Conservation (phyloP, 73 alveolate genomes). For the Tetrahymena thermophila region DNA sequence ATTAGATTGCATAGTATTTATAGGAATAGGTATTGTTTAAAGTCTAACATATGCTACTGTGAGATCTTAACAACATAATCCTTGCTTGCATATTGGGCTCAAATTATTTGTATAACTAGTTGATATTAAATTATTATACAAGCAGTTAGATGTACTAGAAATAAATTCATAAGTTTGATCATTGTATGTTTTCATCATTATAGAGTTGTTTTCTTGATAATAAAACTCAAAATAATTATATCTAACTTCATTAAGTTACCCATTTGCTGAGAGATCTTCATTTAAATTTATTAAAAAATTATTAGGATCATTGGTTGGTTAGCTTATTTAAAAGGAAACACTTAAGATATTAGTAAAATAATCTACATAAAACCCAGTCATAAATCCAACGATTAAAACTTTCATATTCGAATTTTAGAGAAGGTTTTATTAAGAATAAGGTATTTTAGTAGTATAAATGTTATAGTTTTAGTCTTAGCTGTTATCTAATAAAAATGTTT, state of each 20-base stretch:
- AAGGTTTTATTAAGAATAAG: background rate
- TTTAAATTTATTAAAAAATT: background rate
- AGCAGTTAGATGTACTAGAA: background rate
- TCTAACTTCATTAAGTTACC: background rate
- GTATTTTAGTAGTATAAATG: too few species aligned
- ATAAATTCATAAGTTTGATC: background rate
- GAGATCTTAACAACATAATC: background rate
- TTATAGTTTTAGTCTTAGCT: too few species aligned
- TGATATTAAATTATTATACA: background rate
- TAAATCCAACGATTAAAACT: background rate
- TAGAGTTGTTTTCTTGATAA: background rate
- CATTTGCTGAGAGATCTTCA: background rate
- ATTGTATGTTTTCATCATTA: background rate
- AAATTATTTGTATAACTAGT: background rate
- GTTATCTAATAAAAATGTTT: background rate
- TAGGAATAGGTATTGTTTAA: background rate
- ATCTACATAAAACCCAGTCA: background rate
- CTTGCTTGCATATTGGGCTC: background rate
- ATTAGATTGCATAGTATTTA: background rate
- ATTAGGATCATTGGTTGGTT: background rate
- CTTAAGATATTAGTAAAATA: background rate
- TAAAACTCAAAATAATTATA: background rate
- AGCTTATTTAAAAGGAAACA: background rate
- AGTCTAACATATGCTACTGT: background rate
- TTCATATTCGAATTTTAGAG: background rate